Evolutionary conservation across 805 yeast species (phyloP).

Genomic region (Grigorovia jiainica): DNA sequence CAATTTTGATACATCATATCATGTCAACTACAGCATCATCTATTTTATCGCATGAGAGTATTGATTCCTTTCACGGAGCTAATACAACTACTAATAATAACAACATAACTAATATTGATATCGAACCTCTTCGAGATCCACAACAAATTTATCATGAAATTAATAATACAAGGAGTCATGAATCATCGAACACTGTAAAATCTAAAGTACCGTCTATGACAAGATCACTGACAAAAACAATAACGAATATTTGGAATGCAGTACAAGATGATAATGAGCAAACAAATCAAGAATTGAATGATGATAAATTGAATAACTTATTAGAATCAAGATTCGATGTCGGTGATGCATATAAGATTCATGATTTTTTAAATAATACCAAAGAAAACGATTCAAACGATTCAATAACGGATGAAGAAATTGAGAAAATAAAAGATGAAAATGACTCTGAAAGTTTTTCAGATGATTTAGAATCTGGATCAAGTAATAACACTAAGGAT

Average conservation of each 20-base stretch:
- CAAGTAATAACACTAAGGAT: background rate
- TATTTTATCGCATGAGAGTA: background rate
- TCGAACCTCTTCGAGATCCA: background rate
- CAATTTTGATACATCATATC: too few relatives aligned
- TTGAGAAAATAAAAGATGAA: too few relatives aligned
- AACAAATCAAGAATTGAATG: conserved; percentile 5
- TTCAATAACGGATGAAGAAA: too few relatives aligned
- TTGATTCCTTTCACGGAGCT: background rate
- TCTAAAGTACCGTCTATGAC: conserved; percentile 5
- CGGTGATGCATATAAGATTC: conserved; percentile 24
- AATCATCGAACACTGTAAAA: too few relatives aligned
- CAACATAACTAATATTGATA: background rate
- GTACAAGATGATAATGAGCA: conserved; percentile 20
- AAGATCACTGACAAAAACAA: conserved; percentile 9
- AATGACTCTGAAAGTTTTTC: too few relatives aligned
- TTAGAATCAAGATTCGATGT: conserved; percentile 20
- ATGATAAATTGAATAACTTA: conserved; percentile 11
- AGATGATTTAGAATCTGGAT: too few relatives aligned
- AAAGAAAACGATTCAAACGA: background rate
- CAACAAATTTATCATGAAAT: too few relatives aligned
- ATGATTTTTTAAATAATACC: conserved; percentile 7
- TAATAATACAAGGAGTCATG: too few relatives aligned
- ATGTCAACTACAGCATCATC: too few relatives aligned
- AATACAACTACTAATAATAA: background rate
- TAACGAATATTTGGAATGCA: conserved; percentile 14